Conservation (phyloP, 164 flowering plant species). For the Stephania yunnanensis region DNA sequence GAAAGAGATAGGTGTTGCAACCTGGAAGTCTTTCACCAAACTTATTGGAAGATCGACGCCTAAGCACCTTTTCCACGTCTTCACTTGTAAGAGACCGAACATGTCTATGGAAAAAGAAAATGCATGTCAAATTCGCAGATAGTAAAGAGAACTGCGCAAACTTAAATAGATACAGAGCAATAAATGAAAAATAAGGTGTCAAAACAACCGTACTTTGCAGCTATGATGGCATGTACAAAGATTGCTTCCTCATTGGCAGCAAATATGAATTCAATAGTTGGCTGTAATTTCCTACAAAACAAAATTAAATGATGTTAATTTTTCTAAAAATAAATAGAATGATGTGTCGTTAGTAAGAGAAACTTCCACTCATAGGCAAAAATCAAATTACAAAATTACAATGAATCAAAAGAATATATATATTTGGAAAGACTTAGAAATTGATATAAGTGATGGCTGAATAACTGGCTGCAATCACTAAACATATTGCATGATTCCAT, state of each 20-base stretch:
- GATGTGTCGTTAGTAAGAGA: not conserved
- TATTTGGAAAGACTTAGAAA: not conserved
- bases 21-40: conserved; percentile 59
- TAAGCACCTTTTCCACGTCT: conserved; percentile 56
- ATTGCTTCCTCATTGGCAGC: conserved; percentile 88
- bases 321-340: not conserved
- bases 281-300: conserved; percentile 74
- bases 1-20: conserved; percentile 11
- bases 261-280: conserved; percentile 76
- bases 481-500: not conserved
- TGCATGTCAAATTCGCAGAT: conserved; percentile 6
- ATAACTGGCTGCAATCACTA: not conserved
- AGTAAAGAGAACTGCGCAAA: too few species aligned
- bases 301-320: not conserved
- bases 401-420: not conserved
- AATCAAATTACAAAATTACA: not conserved
- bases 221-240: conserved; percentile 74
- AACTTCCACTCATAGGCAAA: not conserved
- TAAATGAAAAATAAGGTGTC: conserved; percentile 9
- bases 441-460: not conserved
- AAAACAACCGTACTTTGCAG: conserved; percentile 69
- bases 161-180: not conserved
- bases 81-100: conserved; percentile 63
- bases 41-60: conserved; percentile 32
- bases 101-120: conserved; percentile 38